phyloP scores from a whole-genome alignment of 768 basidiomycete species.

The Boletus patriciae region DNA sequence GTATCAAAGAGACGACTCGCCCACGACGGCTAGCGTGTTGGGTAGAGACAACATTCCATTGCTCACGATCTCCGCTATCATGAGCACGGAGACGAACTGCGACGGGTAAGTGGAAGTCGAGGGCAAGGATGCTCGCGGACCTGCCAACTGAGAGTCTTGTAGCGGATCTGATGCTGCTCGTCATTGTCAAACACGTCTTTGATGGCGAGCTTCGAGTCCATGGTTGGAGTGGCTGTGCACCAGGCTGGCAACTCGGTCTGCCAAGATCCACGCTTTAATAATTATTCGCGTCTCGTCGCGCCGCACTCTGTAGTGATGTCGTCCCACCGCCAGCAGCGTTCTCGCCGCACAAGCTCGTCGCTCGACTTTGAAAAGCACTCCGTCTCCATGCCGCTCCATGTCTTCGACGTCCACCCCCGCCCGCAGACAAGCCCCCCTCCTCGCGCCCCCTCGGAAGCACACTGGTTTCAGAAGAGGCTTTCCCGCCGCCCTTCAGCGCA shows the following conservation, averaged over 20 bases:
- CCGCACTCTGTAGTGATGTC: conserved; percentile 7
- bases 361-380: conserved; percentile 44
- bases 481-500: conserved; percentile 28
- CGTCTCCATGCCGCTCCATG: conserved; percentile 11
- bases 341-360: conserved; percentile 43
- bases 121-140: background rate
- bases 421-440: conserved; percentile 40
- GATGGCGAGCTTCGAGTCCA: background rate
- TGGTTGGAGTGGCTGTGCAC: conserved; percentile 7
- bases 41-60: background rate
- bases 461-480: conserved; percentile 20
- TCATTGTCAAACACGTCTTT: conserved; percentile 43
- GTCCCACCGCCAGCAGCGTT: conserved; percentile 5
- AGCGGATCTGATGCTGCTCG: conserved; percentile 30
- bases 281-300: too few relatives aligned
- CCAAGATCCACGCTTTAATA: too few relatives aligned
- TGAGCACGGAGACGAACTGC: background rate
- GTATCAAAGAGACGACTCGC: background rate
- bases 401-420: conserved; percentile 47
- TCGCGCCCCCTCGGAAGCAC: conserved; percentile 19
- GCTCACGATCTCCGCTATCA: conserved; percentile 7
- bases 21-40: conserved; percentile 2
- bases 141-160: conserved; percentile 7
- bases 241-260: too few relatives aligned
- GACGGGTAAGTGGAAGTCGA: background rate